Conservation (phyloP, 1,284 basidiomycete species). For the Porodaedalea pini region DNA sequence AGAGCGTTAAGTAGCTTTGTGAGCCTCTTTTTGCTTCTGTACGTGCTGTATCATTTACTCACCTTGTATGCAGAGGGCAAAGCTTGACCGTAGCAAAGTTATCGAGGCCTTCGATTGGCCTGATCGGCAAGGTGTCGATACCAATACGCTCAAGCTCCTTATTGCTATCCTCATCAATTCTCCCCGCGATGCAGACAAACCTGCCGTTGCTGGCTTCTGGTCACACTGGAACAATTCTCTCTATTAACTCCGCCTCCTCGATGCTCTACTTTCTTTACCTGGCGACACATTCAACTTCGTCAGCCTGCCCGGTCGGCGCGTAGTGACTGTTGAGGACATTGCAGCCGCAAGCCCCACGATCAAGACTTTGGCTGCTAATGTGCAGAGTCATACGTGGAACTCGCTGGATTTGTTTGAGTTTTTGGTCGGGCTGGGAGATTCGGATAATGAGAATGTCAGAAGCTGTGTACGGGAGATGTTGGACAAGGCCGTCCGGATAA, state of each 20-base stretch:
- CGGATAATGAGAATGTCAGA: conserved; percentile 67
- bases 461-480: conserved; percentile 83
- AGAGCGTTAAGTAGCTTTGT: conserved; percentile 67
- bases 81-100: conserved; percentile 75
- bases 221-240: conserved; percentile 80
- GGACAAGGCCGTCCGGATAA: conserved; percentile 88
- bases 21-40: conserved; percentile 32
- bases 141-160: conserved; percentile 75
- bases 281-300: conserved; percentile 91
- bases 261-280: conserved; percentile 83
- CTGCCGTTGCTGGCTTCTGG: conserved; percentile 80
- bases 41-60: conserved; percentile 21
- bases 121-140: conserved; percentile 77
- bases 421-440: conserved; percentile 72
- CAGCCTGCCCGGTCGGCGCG: conserved; percentile 72
- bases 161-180: conserved; percentile 76
- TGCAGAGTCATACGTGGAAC: conserved; percentile 93
- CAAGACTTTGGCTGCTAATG: conserved; percentile 78
- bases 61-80: conserved; percentile 44
- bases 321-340: conserved; percentile 85
- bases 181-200: conserved; percentile 64
- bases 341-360: conserved; percentile 82
- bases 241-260: conserved; percentile 84
- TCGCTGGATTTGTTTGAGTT: conserved; percentile 89
- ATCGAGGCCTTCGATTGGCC: conserved; percentile 77